Evolutionary conservation across 805 yeast species (phyloP).

Genomic region (Isabelozyma gotoi): DNA sequence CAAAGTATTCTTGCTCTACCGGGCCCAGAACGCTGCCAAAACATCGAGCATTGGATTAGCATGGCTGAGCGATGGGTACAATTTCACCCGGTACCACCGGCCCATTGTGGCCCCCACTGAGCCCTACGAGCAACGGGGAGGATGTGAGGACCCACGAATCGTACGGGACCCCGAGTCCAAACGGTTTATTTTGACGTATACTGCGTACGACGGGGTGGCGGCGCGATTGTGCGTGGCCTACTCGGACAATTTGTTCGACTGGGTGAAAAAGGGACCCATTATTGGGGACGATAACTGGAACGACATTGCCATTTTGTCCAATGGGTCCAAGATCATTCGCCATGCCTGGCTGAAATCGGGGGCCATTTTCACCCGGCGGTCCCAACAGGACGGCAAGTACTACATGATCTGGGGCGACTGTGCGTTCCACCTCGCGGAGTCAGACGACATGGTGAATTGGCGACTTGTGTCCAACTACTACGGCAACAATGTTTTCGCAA

Average conservation of each 20-base stretch:
- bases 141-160: slow-evolving; percentile 44
- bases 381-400: slow-evolving; percentile 30
- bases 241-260: slow-evolving; percentile 32
- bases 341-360: slow-evolving; percentile 43
- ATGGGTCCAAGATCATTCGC: slow-evolving; percentile 26
- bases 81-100: slow-evolving; percentile 25
- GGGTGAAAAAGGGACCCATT: slow-evolving; percentile 39
- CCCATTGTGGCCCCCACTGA: slow-evolving; percentile 39
- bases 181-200: slow-evolving; percentile 38
- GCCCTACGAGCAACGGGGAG: slow-evolving; percentile 40
- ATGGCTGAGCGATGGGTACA: slow-evolving; percentile 39
- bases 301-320: slow-evolving; percentile 26
- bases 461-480: slow-evolving; percentile 16
- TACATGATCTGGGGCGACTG: slow-evolving; percentile 47
- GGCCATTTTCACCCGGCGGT: slow-evolving; percentile 33
- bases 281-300: slow-evolving; percentile 27
- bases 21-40: slow-evolving; percentile 37
- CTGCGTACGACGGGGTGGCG: slow-evolving; percentile 32
- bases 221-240: slow-evolving; percentile 43
- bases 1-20: slow-evolving; percentile 33
- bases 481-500: slow-evolving; percentile 22
- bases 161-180: slow-evolving; percentile 36
- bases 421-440: slow-evolving; percentile 35
- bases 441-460: slow-evolving; percentile 38
- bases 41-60: slow-evolving; percentile 39